These are phyloP conservation scores for Linaria vulgaris DNA, from an alignment of 257 asterid species.

Conservation along the genomic window DNA sequence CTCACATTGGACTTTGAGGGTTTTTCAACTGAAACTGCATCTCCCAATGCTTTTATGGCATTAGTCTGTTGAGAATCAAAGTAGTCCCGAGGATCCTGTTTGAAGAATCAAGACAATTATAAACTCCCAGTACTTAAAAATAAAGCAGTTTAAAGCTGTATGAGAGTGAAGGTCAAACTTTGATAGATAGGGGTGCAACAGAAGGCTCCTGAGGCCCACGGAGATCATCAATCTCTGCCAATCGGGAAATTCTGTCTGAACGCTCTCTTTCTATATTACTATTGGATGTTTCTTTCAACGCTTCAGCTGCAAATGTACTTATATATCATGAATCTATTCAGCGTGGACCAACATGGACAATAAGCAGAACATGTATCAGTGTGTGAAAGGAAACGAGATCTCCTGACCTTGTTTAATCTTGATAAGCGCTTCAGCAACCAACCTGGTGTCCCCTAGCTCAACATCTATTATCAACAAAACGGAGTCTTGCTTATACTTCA, in stretches of 20 bases:
- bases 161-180: constrained; percentile 46
- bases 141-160: constrained; percentile 1
- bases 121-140: constrained; percentile 22
- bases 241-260: constrained; percentile 56
- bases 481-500: constrained; percentile 14
- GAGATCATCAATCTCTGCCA: constrained; percentile 93
- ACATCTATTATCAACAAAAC: constrained; percentile 53
- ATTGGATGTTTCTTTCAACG: constrained; percentile 59
- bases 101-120: constrained; percentile 27
- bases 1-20: constrained; percentile 52
- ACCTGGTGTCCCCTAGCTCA: constrained; percentile 71
- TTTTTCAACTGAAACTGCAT: constrained; percentile 52
- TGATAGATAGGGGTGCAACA: constrained; percentile 87
- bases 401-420: constrained; percentile 70
- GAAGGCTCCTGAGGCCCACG: constrained; percentile 86
- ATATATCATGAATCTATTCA: constrained; percentile 26
- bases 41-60: constrained; percentile 75
- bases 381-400: constrained; percentile 20
- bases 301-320: constrained; percentile 53
- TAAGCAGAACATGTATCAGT: constrained; percentile 17
- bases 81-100: constrained; percentile 97
- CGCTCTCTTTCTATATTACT: constrained; percentile 50
- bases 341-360: constrained; percentile 14
- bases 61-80: constrained; percentile 91
- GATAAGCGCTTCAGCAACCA: constrained; percentile 95